phyloP scores from a whole-genome alignment of 192 early-diverging fungal genomes.

The Rhizophlyctis rosea region DNA sequence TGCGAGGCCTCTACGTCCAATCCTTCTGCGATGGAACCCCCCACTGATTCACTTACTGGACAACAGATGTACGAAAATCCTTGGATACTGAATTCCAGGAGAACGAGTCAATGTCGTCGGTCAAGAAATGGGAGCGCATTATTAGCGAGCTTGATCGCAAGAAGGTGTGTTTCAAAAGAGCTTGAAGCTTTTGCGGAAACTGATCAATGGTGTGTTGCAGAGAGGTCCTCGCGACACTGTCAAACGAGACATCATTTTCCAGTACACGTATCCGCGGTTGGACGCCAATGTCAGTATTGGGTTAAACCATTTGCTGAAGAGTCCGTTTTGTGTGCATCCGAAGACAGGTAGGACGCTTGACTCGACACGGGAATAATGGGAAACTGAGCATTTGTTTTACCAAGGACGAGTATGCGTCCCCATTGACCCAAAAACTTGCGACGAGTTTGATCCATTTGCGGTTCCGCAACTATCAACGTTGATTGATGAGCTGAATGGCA shows the following conservation, averaged over 20 bases:
- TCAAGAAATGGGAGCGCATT: constrained; percentile 27
- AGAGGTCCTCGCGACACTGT: constrained; percentile 2
- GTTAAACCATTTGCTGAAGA: constrained; percentile 93
- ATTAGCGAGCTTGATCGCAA: constrained; percentile 11
- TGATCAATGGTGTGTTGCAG: too few species aligned
- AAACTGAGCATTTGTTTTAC: neutral
- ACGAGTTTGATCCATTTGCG: constrained; percentile 76
- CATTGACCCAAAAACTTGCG: constrained; percentile 70
- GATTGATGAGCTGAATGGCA: constrained; percentile 60
- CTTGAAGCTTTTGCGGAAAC: too few species aligned
- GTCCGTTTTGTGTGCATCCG: constrained; percentile 96
- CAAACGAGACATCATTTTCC: constrained; percentile 76
- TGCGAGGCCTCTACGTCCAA: too few species aligned
- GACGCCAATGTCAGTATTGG: constrained; percentile 89
- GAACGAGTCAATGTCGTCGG: constrained; percentile 3
- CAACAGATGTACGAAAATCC: constrained; percentile 18
- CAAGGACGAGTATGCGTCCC: constrained; percentile 92
- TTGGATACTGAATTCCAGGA: constrained; percentile 22
- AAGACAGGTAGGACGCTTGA: constrained; percentile 65
- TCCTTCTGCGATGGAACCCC: neutral
- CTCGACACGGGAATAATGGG: neutral
- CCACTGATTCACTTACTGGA: too few species aligned
- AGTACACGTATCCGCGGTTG: constrained; percentile 88
- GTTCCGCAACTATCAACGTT: constrained; percentile 74
- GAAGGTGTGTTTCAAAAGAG: neutral